Evolutionary conservation across 2,329 filamentous ascomycete species (phyloP).

Genomic region (Myriosclerotinia duriaeana): DNA sequence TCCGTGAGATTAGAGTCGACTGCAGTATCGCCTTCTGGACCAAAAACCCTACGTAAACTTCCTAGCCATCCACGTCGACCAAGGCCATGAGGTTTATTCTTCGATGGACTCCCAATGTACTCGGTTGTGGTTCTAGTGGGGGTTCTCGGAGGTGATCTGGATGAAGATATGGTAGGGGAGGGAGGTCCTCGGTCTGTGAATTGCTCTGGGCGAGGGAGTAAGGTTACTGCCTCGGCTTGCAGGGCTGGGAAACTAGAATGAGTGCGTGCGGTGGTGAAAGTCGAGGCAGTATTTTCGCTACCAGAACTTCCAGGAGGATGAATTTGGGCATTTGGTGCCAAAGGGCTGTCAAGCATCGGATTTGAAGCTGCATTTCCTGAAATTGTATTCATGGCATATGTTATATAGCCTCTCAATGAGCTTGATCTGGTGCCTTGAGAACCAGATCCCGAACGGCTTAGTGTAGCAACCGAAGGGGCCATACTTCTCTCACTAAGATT

Average conservation of each 20-base stretch:
- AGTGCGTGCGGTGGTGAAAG: constrained; percentile 39
- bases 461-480: constrained; percentile 29
- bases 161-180: neutral
- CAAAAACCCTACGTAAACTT: constrained; percentile 52
- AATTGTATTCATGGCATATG: constrained; percentile 36
- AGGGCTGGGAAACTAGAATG: constrained; percentile 36
- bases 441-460: constrained; percentile 37
- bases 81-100: constrained; percentile 48
- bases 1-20: constrained; percentile 8
- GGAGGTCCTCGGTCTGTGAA: neutral
- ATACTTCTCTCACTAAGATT: constrained; percentile 41
- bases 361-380: constrained; percentile 27
- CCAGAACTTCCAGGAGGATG: constrained; percentile 33
- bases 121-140: constrained; percentile 28
- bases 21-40: constrained; percentile 9
- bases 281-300: constrained; percentile 29
- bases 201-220: constrained; percentile 36
- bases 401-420: constrained; percentile 38
- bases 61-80: constrained; percentile 57
- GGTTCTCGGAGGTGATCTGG: constrained; percentile 26
- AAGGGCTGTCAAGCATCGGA: constrained; percentile 30
- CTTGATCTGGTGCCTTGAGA: constrained; percentile 37
- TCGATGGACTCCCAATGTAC: constrained; percentile 54
- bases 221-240: constrained; percentile 36
- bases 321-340: constrained; percentile 13